Base-by-base conservation (phyloP, 2,329 filamentous ascomycete species). In the Paracamarosporium sp. region DNA sequence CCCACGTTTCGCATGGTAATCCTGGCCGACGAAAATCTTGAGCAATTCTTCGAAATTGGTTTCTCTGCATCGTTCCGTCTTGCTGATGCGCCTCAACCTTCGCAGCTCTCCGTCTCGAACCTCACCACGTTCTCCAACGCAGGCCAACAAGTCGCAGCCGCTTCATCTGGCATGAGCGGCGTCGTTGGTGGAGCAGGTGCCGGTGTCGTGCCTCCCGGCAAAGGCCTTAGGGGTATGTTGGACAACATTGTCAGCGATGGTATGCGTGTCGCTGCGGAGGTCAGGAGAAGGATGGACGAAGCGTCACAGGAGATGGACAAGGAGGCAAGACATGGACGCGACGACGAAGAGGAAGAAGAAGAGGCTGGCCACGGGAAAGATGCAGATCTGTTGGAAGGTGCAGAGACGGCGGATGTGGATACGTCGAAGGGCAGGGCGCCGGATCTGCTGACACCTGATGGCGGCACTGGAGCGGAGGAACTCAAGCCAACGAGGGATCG, bases 1-100 rank as follows among this genome's bases (percentile, higher is more conserved):
- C 95, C 95, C 1, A 99, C 95, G 0, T 99, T 99, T 84, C 90
- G 95, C 64, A 99, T 99, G 95, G 93, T 99, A 3, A 91, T 99
- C 9, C 86, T 99, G 7, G 95, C 95, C 41, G 95, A 99, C 71
- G 95, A 99, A 76, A 85, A 96, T 0, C 86, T 99, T 5, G 94
- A 99, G 71, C 91, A 96, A 66, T 99, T 99, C 79, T 99, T 99
- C 74, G 95, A 99, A 79, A 91, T 92, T 0, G 96, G 93, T 38
- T 97, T 98, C 79, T 92, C 94, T 0, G 88, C 91, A 50, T 97
- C 93, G 1, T 96, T 99, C 85, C 92, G 91, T 69, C 88, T 97
- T 45, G 88, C 91, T 24, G 90, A 96, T 58, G 80, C 80, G 27
- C 81, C 83, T 2, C 73, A 83, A 30, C 77, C 80, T 35, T 82